Percentiles rank a stretch among this genome's conserved stretches.
Conservation (phyloP, 352 stramenopile species). For the Phytophthora citrophthora region DNA sequence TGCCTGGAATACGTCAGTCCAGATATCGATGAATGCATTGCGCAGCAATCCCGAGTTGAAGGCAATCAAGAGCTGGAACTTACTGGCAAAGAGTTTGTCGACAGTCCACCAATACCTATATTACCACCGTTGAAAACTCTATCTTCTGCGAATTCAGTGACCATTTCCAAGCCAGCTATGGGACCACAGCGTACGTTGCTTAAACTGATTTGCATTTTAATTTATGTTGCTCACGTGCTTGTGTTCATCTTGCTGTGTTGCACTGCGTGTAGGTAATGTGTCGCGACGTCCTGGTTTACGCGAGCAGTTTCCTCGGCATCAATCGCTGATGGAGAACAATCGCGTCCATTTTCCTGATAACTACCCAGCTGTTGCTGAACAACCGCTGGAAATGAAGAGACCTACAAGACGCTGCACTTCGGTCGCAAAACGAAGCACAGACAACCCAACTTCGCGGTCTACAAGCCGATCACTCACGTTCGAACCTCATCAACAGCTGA, state of each 20-base stretch:
- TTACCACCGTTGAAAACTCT: slow-evolving; percentile 28
- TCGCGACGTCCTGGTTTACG: slow-evolving; percentile 39
- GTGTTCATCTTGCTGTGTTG: not conserved
- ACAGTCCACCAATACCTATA: slow-evolving; percentile 50
- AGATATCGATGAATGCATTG: slow-evolving; percentile 58
- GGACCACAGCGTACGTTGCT: slow-evolving; percentile 24
- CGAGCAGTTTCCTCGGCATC: slow-evolving; percentile 36
- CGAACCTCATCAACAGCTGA: slow-evolving; percentile 13
- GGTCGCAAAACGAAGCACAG: slow-evolving; percentile 5
- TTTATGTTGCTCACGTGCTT: not conserved
- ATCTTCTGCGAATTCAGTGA: slow-evolving; percentile 16
- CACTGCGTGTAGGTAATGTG: slow-evolving; percentile 13
- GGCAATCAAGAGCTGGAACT: slow-evolving; percentile 73
- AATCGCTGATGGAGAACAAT: slow-evolving; percentile 16
- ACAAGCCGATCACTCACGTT: slow-evolving; percentile 43
- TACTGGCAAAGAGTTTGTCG: slow-evolving; percentile 65
- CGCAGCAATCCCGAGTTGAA: slow-evolving; percentile 38
- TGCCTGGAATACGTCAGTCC: slow-evolving; percentile 73
- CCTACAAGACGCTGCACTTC: slow-evolving; percentile 13
- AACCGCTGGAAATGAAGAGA: slow-evolving; percentile 18
- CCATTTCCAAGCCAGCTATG: slow-evolving; percentile 14
- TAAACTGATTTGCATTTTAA: slow-evolving; percentile 5
- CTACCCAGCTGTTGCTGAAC: slow-evolving; percentile 19
- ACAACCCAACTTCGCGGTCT: slow-evolving; percentile 16
- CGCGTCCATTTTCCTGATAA: slow-evolving; percentile 17